Percentiles rank a stretch among this genome's conserved stretches.
Conservation (phyloP, 2,329 filamentous ascomycete species). For the Colletotrichum viniferum region DNA sequence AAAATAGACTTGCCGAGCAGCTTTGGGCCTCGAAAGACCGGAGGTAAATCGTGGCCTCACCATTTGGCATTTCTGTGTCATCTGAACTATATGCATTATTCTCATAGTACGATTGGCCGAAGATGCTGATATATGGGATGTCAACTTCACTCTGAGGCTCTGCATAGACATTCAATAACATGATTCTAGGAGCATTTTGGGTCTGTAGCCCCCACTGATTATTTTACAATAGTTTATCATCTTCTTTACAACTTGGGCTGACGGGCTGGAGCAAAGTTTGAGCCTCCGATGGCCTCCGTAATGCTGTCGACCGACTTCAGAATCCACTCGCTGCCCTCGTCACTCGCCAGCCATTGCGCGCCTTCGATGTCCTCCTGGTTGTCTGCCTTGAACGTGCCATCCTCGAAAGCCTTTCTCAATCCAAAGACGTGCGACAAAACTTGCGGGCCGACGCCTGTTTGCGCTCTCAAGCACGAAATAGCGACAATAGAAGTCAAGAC, state of each 20-base stretch:
- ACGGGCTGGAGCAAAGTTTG: conserved; percentile 15
- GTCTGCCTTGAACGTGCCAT: conserved; percentile 57
- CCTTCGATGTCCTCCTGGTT: conserved; percentile 31
- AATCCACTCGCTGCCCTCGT: conserved; percentile 54
- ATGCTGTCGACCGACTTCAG: conserved; percentile 49
- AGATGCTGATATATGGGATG: background rate
- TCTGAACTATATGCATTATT: background rate
- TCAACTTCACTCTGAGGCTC: background rate
- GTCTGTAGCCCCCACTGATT: background rate
- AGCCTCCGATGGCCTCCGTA: conserved; percentile 47
- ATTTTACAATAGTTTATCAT: background rate
- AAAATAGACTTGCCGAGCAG: background rate
- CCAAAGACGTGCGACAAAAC: conserved; percentile 84
- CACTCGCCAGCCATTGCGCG: conserved; percentile 46
- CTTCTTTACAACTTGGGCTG: conserved; percentile 13
- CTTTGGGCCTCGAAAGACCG: background rate
- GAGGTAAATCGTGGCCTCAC: rapidly evolving
- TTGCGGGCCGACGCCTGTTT: conserved; percentile 83
- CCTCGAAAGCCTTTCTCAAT: conserved; percentile 74
- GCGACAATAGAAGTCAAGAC: conserved; percentile 76
- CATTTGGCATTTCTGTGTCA: background rate
- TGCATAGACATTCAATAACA: background rate
- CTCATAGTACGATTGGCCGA: background rate
- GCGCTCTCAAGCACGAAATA: conserved; percentile 75
- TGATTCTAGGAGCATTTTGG: background rate